A percentile compares a stretch with the other conserved stretches of the same genome.
These are phyloP conservation scores for Prunus yedoensis DNA, from an alignment of 331 rosid genomes.

Conservation along the genomic window DNA sequence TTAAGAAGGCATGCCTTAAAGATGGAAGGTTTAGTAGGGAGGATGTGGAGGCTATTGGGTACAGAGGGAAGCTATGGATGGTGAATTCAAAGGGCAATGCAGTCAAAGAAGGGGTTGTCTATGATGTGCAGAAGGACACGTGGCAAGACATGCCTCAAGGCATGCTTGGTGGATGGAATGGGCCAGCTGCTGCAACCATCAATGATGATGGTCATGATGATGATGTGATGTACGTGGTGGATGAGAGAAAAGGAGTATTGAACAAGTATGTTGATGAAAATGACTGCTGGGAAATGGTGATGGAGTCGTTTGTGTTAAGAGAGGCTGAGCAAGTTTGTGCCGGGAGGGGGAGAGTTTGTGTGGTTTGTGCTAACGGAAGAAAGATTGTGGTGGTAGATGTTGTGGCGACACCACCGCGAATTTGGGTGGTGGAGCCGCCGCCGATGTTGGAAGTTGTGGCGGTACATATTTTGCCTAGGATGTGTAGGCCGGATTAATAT, in stretches of 20 bases:
- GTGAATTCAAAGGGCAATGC: constrained; percentile 1
- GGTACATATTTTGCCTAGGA: neutral
- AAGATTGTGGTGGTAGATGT: constrained; percentile 11
- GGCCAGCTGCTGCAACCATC: neutral
- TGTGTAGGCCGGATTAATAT: neutral
- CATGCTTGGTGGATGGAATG: constrained; percentile 4
- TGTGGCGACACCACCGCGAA: neutral
- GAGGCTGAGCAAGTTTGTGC: constrained; percentile 4
- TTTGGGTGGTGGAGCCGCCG: constrained; percentile 11
- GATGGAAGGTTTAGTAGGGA: constrained; percentile 7
- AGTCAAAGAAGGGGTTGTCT: neutral
- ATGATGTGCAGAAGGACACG: neutral
- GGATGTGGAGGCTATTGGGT: neutral
- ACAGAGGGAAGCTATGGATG: constrained; percentile 9
- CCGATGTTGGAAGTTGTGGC: neutral
- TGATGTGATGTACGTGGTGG: neutral
- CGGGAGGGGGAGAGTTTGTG: neutral
- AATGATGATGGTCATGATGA: neutral
- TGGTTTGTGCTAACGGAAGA: neutral
- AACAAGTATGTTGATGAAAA: neutral
- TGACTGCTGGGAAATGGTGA: neutral
- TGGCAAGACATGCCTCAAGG: constrained; percentile 8
- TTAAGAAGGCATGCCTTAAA: constrained; percentile 2
- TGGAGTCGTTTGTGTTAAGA: neutral
- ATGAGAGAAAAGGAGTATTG: neutral